phyloP scores from a whole-genome alignment of 495 filamentous ascomycete genomes.

The Corynascus novoguineensis region DNA sequence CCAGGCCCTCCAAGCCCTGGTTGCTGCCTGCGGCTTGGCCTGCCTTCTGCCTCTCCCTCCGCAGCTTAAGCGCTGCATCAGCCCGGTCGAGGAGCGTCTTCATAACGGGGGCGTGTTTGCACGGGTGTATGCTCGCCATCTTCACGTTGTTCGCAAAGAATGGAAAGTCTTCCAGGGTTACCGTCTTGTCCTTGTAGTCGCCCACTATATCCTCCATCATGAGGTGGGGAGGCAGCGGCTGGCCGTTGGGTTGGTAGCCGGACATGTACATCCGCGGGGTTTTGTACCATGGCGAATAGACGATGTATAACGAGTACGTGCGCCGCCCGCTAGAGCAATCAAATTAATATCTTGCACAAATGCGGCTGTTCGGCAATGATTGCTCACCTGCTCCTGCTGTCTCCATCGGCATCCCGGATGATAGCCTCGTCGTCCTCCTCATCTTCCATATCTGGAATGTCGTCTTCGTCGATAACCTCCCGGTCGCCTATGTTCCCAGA shows the following conservation, averaged over 20 bases:
- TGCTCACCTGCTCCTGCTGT: slow-evolving; percentile 64
- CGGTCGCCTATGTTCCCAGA: slow-evolving; percentile 69
- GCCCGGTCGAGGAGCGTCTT: slow-evolving; percentile 94
- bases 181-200: slow-evolving; percentile 99
- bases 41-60: slow-evolving; percentile 69
- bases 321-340: slow-evolving; percentile 59
- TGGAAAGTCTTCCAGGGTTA: slow-evolving; percentile 95
- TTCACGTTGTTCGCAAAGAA: slow-evolving; percentile 79
- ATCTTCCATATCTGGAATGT: slow-evolving; percentile 98
- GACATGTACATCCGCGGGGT: slow-evolving; percentile 94
- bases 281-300: slow-evolving; percentile 93
- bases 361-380: slow-evolving; percentile 10
- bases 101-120: slow-evolving; percentile 94
- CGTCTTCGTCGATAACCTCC: slow-evolving; percentile 68
- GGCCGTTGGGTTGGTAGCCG: slow-evolving; percentile 74
- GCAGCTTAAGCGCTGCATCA: slow-evolving; percentile 84
- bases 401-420: slow-evolving; percentile 66
- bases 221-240: slow-evolving; percentile 76
- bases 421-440: slow-evolving; percentile 98
- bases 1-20: slow-evolving; percentile 51
- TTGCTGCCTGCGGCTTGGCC: slow-evolving; percentile 42
- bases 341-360: slow-evolving; percentile 7
- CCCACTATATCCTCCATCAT: slow-evolving; percentile 99
- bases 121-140: slow-evolving; percentile 93
- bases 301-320: slow-evolving; percentile 96